These are phyloP conservation scores for Vaccinium macrocarpon DNA, from an alignment of 148 eudicot species.

Conservation along the genomic window DNA sequence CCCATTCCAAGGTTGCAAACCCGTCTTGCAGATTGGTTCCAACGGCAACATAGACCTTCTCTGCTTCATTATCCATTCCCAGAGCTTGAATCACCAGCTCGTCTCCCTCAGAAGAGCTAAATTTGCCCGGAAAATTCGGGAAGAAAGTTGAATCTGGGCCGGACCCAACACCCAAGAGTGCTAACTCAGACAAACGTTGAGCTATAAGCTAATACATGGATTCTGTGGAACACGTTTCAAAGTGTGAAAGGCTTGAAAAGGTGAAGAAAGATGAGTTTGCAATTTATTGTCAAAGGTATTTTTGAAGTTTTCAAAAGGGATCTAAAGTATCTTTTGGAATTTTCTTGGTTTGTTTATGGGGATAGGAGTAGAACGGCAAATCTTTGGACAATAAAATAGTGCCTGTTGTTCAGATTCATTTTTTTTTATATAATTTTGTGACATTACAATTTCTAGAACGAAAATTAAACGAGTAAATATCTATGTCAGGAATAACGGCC, in stretches of 20 bases:
- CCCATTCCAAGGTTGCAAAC: conserved; percentile 58
- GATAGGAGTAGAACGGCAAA: background rate
- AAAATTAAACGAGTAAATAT: background rate
- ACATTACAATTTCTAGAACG: background rate
- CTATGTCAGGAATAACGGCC: background rate
- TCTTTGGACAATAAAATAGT: background rate
- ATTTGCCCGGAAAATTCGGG: background rate
- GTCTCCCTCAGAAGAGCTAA: background rate
- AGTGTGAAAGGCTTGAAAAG: background rate
- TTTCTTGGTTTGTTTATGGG: background rate
- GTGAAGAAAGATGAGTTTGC: background rate
- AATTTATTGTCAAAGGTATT: background rate
- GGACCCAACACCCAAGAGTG: background rate
- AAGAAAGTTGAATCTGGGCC: background rate
- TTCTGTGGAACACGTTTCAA: background rate
- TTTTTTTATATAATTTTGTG: too few species aligned
- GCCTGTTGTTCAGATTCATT: background rate
- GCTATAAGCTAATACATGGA: background rate
- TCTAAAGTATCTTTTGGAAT: background rate
- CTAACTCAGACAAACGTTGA: background rate
- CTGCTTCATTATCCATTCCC: conserved; percentile 30
- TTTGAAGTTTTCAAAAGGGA: background rate
- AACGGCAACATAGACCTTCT: conserved; percentile 70
- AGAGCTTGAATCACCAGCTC: background rate
- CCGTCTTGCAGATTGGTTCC: conserved; percentile 61